phyloP scores from a whole-genome alignment of 2,329 filamentous ascomycete species.

The Dothistroma pini region DNA sequence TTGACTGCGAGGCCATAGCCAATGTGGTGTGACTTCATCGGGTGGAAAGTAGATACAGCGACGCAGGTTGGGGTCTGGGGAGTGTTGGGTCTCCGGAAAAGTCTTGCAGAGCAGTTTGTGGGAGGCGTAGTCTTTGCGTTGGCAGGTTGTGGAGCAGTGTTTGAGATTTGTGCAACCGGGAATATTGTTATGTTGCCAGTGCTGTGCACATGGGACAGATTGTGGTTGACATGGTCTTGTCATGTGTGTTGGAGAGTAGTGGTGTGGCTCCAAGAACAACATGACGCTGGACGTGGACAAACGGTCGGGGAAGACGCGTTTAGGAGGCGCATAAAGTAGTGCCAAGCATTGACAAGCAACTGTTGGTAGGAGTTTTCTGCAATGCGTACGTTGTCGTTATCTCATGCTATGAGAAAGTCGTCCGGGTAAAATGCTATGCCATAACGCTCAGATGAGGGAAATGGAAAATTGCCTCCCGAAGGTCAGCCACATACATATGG shows the following conservation, averaged over 20 bases:
- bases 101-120: constrained; percentile 69
- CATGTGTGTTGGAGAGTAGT: neutral
- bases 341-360: neutral
- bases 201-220: neutral
- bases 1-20: neutral
- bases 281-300: neutral
- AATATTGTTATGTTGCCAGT: neutral
- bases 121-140: constrained; percentile 57
- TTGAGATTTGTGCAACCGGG: neutral
- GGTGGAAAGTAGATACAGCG: neutral
- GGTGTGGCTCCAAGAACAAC: neutral
- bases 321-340: neutral
- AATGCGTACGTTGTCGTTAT: neutral
- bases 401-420: neutral
- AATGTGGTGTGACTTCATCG: neutral
- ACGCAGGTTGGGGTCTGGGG: neutral
- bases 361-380: neutral
- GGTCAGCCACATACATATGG: neutral
- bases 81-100: constrained; percentile 59
- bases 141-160: neutral
- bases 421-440: neutral
- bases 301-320: neutral
- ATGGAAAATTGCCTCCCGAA: neutral
- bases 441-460: neutral
- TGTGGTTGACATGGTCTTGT: neutral